A percentile compares a stretch with the other conserved stretches of the same genome.
Evolutionary conservation across 805 yeast genomes (phyloP).

Genomic region (Metschnikowia chrysomelidarum): DNA sequence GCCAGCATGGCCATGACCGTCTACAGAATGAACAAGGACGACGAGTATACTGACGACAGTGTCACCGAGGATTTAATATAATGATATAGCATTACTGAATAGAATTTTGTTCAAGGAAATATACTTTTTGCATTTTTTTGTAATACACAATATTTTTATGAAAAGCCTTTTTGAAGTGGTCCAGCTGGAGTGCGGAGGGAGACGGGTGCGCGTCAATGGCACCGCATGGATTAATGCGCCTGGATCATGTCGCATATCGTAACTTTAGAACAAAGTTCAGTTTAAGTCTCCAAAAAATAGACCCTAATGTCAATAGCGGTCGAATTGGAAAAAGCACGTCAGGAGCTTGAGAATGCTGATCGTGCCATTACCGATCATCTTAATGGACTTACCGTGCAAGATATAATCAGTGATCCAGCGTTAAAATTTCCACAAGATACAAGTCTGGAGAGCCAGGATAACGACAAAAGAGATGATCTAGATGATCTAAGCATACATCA

Average conservation of each 20-base stretch:
- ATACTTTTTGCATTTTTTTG: too few species aligned
- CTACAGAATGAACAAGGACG: slow-evolving; percentile 49
- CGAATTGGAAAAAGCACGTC: neutral
- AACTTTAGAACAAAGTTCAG: too few species aligned
- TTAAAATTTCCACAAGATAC: neutral
- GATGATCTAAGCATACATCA: slow-evolving; percentile 13
- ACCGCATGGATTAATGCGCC: too few species aligned
- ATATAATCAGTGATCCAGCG: slow-evolving; percentile 7
- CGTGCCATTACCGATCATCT: slow-evolving; percentile 3
- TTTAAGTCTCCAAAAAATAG: too few species aligned
- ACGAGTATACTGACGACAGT: slow-evolving; percentile 44
- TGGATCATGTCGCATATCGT: too few species aligned
- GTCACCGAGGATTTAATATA: slow-evolving; percentile 40
- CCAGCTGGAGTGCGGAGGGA: too few species aligned
- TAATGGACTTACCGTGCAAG: slow-evolving; percentile 4
- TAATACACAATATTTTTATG: too few species aligned
- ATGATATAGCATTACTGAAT: neutral
- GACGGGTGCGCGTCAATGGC: too few species aligned
- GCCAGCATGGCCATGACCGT: slow-evolving; percentile 47
- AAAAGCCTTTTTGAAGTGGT: too few species aligned
- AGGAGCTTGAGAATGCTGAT: slow-evolving; percentile 4
- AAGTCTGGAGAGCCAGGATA: neutral
- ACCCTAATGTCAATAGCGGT: slow-evolving; percentile 7
- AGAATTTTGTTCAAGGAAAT: too few species aligned
- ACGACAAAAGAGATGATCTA: slow-evolving; percentile 3